These are phyloP conservation scores for Leucocoprinus sp. DNA, from an alignment of 768 basidiomycete genomes.

Conservation along the genomic window DNA sequence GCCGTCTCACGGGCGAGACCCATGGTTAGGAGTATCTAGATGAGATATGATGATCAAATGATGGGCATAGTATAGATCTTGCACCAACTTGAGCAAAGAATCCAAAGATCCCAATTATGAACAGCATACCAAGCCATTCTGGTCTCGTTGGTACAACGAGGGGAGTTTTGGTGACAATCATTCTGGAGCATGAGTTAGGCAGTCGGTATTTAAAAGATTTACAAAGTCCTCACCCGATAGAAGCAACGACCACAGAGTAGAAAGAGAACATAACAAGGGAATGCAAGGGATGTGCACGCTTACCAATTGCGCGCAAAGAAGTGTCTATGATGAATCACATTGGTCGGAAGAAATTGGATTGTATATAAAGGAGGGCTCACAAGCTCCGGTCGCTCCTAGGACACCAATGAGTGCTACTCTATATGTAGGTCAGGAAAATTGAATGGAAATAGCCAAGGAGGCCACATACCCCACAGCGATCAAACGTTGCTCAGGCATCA, in stretches of 20 bases:
- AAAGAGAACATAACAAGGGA: conserved; percentile 55
- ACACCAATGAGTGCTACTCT: conserved; percentile 65
- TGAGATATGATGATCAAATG: background rate
- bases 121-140: conserved; percentile 33
- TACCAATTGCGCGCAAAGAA: conserved; percentile 52
- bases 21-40: conserved; percentile 20
- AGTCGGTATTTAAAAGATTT: background rate
- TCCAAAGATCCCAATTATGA: conserved; percentile 40
- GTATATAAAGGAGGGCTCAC: conserved; percentile 31
- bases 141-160: conserved; percentile 34
- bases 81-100: conserved; percentile 35
- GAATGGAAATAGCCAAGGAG: background rate
- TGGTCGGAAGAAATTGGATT: too few relatives aligned
- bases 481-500: conserved; percentile 34
- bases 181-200: conserved; percentile 22
- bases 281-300: conserved; percentile 64
- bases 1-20: conserved; percentile 62
- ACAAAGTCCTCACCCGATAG: conserved; percentile 21
- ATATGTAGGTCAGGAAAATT: background rate
- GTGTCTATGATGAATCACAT: conserved; percentile 21
- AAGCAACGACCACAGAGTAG: conserved; percentile 35
- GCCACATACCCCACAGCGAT: conserved; percentile 47
- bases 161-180: conserved; percentile 28
- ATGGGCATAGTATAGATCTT: background rate
- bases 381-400: conserved; percentile 55